These are phyloP conservation scores for Phytophthora capsici DNA, from an alignment of 352 stramenopile species.

Conservation along the genomic window DNA sequence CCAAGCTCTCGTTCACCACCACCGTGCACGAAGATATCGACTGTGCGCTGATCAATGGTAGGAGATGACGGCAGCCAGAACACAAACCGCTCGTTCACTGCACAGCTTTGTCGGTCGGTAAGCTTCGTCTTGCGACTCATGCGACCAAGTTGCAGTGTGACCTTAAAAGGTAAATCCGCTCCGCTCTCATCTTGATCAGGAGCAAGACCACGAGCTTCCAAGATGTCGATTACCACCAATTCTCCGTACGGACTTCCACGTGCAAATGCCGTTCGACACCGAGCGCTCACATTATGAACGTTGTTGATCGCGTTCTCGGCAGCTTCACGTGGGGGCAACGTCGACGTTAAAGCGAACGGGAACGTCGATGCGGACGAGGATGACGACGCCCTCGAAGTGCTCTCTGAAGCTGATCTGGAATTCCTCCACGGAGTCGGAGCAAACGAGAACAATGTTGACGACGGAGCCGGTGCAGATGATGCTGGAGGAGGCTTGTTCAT, in stretches of 20 bases:
- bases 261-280: slow-evolving; percentile 28
- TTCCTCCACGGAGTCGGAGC: slow-evolving; percentile 63
- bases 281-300: slow-evolving; percentile 50
- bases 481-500: slow-evolving; percentile 20
- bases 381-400: slow-evolving; percentile 17
- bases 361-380: slow-evolving; percentile 29
- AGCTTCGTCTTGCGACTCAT: slow-evolving; percentile 47
- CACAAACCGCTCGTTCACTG: slow-evolving; percentile 76
- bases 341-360: slow-evolving; percentile 9
- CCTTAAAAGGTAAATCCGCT: slow-evolving; percentile 51
- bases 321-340: slow-evolving; percentile 30
- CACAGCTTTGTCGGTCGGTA: slow-evolving; percentile 19
- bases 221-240: slow-evolving; percentile 67
- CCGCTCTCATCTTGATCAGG: slow-evolving; percentile 51
- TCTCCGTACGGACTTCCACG: slow-evolving; percentile 68
- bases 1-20: slow-evolving; percentile 61
- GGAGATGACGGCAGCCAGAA: slow-evolving; percentile 68
- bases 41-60: slow-evolving; percentile 44
- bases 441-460: slow-evolving; percentile 45
- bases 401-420: slow-evolving; percentile 26
- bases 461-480: slow-evolving; percentile 6
- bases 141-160: slow-evolving; percentile 45
- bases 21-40: slow-evolving; percentile 62
- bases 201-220: slow-evolving; percentile 58
- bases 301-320: slow-evolving; percentile 57